A percentile compares a stretch with the other conserved stretches of the same genome.
Evolutionary conservation across 2,329 filamentous ascomycete species (phyloP).

Genomic region (Colletotrichum viniferum): DNA sequence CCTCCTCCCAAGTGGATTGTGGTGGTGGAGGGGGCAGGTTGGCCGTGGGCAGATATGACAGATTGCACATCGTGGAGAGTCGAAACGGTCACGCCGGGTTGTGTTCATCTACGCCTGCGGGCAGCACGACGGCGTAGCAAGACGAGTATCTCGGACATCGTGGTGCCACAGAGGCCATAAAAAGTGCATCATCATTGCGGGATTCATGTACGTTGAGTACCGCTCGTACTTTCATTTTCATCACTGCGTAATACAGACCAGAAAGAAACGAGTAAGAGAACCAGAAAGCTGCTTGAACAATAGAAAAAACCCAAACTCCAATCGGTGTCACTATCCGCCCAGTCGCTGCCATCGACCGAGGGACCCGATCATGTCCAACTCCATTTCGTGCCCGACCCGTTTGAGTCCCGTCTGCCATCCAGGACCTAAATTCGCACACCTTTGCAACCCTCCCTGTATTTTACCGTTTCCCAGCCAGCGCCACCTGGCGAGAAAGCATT

Average conservation of each 20-base stretch:
- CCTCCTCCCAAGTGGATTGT: background rate
- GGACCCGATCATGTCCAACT: background rate
- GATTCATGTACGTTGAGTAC: background rate
- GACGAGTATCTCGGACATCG: background rate
- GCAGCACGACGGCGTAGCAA: background rate
- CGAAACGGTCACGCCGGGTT: background rate
- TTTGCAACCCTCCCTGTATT: background rate
- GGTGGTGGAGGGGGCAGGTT: background rate
- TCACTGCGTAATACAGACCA: conserved; percentile 6
- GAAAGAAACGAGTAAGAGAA: background rate
- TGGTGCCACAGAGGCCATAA: background rate
- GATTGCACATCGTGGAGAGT: background rate
- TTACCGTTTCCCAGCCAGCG: conserved; percentile 17
- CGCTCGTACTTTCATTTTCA: background rate
- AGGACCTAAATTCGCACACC: background rate
- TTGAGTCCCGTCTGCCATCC: conserved; percentile 12
- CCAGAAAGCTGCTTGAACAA: background rate
- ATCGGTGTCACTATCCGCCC: background rate
- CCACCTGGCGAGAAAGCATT: conserved; percentile 20
- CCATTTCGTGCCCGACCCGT: background rate
- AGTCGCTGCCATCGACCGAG: background rate
- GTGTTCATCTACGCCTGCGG: background rate
- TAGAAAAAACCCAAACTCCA: conserved; percentile 2
- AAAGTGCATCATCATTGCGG: background rate
- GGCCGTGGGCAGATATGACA: background rate